Percentiles rank a stretch among this genome's conserved stretches.
Conservation (phyloP, 73 alveolate species). For the Tetrahymena thermophila region DNA sequence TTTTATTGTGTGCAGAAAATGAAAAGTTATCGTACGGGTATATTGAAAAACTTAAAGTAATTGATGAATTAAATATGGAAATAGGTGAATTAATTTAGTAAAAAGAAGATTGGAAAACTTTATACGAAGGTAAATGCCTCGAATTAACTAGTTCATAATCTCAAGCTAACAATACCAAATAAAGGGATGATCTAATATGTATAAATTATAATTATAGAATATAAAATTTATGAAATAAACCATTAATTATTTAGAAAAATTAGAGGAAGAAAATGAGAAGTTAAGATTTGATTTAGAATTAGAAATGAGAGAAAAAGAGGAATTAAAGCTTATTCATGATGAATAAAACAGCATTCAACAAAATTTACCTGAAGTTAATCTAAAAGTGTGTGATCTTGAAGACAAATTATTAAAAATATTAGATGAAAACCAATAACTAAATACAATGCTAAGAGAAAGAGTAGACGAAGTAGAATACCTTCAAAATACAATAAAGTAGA, state of each 20-base stretch:
- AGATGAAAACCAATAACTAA: not conserved
- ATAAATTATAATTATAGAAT: not conserved
- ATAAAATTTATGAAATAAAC: not conserved
- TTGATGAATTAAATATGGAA: not conserved
- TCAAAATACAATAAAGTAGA: not conserved
- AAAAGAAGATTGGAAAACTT: not conserved
- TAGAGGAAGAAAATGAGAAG: not conserved
- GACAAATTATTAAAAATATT: not conserved
- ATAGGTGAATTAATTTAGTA: not conserved
- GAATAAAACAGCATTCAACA: not conserved
- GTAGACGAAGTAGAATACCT: not conserved
- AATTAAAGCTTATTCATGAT: not conserved
- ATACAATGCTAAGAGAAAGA: not conserved
- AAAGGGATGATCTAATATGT: not conserved
- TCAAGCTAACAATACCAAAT: not conserved
- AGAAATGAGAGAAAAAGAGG: not conserved
- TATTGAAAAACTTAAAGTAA: not conserved
- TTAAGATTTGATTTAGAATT: not conserved
- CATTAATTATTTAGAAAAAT: not conserved
- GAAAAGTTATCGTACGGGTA: not conserved
- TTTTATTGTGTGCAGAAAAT: not conserved
- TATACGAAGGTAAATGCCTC: not conserved
- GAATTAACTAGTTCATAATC: not conserved
- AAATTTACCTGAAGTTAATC: not conserved
- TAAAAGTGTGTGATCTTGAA: not conserved